Base-by-base conservation (phyloP, 495 filamentous ascomycete species). In the Hyaloscypha bicolor region DNA sequence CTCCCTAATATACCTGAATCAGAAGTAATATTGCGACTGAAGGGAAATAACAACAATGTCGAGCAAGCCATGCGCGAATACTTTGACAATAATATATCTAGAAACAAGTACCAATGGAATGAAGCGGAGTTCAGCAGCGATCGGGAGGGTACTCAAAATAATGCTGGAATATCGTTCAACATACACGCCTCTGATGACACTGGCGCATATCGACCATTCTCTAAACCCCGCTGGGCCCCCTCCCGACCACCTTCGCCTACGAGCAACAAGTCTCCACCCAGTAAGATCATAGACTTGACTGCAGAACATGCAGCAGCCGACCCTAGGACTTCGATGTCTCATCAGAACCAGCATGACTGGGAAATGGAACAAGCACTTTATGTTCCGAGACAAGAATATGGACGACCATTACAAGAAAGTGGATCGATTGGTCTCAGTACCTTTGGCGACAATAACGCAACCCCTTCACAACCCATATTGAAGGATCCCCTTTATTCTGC, bases 161-260 rank as follows among this genome's bases (percentile, higher is more conserved):
- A 70, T 53, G 55, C 73, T 14, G 73, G 73, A 57, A 74, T 77
- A 64, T 75, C 82, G 22, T 88, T 88, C 71, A 79, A 82, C 55
- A 86, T 87, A 62, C 81, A 87, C 65, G 78, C 81, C 31, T 74
- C 85, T 63, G 86, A 90, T 65, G 77, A 76, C 29, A 48, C 62
- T 45, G 74, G 79, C 4, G 74, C 79, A 33, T 72, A 79, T 19
- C 35, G 55, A 14, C 48, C 31, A 29, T 81, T 83, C 42, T 76
- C 79, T 48, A 73, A 75, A n/a, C 84, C 88, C n/a, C n/a, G n/a
- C n/a, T n/a, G n/a, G n/a, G n/a, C n/a, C 55, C 88, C 87, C 0
- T 88, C 91, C 12, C 86, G 90, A 60, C 90, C 91, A 56, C 89
- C 90, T 1, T 92, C 90, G 9, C 77, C 87, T 74, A 78, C 85